These are phyloP conservation scores for Cyclospora cayetanensis DNA, from an alignment of 169 alveolate species.

Conservation along the genomic window DNA sequence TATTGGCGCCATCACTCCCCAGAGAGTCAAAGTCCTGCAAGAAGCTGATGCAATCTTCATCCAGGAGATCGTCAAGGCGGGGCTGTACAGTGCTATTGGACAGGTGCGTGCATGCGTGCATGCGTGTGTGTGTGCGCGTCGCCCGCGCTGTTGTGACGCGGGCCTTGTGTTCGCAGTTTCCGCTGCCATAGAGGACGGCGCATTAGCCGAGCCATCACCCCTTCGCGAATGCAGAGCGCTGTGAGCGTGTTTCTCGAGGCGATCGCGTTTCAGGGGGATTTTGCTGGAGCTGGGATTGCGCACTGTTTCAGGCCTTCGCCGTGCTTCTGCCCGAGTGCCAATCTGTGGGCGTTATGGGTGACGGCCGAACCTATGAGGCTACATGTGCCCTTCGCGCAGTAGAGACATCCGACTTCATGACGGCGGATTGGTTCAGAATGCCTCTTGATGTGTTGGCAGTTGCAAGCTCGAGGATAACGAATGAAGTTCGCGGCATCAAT, in stretches of 20 bases:
- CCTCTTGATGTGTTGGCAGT: conserved; percentile 73
- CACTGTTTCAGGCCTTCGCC: conserved; percentile 76
- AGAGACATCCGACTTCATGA: conserved; percentile 74
- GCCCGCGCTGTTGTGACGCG: too few relatives aligned
- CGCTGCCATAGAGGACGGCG: too few relatives aligned
- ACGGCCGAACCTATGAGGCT: conserved; percentile 75
- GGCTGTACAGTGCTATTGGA: conserved; percentile 66
- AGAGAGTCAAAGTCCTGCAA: conserved; percentile 70
- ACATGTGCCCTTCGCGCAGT: conserved; percentile 71
- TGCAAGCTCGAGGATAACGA: conserved; percentile 74
- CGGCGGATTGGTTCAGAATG: conserved; percentile 77
- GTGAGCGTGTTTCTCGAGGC: too few relatives aligned
- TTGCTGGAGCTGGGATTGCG: too few relatives aligned
- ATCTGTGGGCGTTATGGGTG: conserved; percentile 83
- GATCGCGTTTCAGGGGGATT: too few relatives aligned
- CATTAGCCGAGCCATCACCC: too few relatives aligned
- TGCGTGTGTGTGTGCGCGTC: too few relatives aligned
- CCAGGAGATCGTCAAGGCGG: conserved; percentile 49
- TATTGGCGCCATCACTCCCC: conserved; percentile 75
- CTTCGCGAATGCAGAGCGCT: too few relatives aligned
- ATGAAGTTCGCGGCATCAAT: conserved; percentile 75
- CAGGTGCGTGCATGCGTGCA: neutral
- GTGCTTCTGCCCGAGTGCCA: conserved; percentile 78
- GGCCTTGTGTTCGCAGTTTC: too few relatives aligned
- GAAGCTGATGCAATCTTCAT: conserved; percentile 75